Evolutionary conservation across 2,329 filamentous ascomycete genomes (phyloP), one percentile per base, ranked within the genome.

Genomic region (Didymella pinodella): DNA sequence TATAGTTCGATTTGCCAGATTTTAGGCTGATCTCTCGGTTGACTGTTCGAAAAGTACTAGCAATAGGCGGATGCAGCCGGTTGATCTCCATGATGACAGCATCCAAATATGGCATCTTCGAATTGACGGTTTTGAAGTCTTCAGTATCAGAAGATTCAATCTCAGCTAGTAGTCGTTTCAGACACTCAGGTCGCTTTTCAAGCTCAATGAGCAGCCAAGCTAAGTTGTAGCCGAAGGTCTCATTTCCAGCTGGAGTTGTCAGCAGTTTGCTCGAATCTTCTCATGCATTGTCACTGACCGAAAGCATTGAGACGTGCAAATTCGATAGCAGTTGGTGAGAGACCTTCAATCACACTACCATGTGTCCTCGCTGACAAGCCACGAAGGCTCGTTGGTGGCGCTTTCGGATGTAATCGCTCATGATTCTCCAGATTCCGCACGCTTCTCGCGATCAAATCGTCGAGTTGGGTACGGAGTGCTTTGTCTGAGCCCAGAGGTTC

Each of bases 271-370:
- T 5, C 12, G 7, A 12, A 32, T 32, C 16, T 5, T 12, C 16
- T 32, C 16, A 6, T 11, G 14, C 11, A 4, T 8, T 4, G 5
- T 4, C 3, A 36, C 46, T 38, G 46, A 48, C 46, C 29, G 46
- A 48, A 48, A 48, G 46, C 46, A 38, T 48, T 48, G 20, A 48
- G 46, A 34, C 14, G 46, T n/a, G 46, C 46, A 26, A 48, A 48
- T 6, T 36, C 46, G 12, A 48, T 48, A 8, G 46, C 46, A n/a
- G 46, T 48, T 7, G 6, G 31, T n/a, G 46, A 48, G 26, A 48
- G 31, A 48, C 18, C 18, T 26, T 22, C 46, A n/a, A 16, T 12
- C 12, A 38, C 20, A 22, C 46, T 22, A 36, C 46, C 46, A 36
- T 48, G 20, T n/a, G 46, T 48, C 18, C 10, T 25, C 31, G 46